Base-by-base conservation (phyloP, 495 filamentous ascomycete species). In the Chaetomium cochliodes region DNA sequence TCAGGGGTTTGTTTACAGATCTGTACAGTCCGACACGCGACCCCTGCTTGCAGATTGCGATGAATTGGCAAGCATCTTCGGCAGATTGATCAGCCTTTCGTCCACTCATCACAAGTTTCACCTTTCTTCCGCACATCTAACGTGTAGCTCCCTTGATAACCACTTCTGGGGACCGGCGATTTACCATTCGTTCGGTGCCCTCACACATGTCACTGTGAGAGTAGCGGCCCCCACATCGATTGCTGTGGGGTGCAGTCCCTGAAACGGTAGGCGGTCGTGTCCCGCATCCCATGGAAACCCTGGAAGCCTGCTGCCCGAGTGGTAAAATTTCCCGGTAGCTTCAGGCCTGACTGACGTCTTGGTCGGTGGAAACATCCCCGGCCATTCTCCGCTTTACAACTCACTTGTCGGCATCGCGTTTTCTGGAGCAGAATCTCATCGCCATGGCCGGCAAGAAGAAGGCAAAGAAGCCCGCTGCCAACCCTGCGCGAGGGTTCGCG, bases 401-500 rank as follows among this genome's bases (percentile, higher is more conserved):
- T 39, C 51, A 3, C 49, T 22, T 22, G 18, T 60, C 41, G 15
- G 22, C 51, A 37, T 51, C 49, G n/a, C 68, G 44, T 37, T 25
- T 46, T 20, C 49, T 30, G 23, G 56, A 37, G 11, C 62, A 28
- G 47, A 18, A 42, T 52, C 7, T 66, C 53, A 23, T 62, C 74
- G 78, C 51, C 53, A 92, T 92, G 90, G 87, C 88, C 57, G 88
- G 86, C 65, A 90, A 87, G 71, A 96, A 92, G 79, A 98, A 91
- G 76, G 89, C 94, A 76, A 93, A 90, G 76, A 97, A 97, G 80
- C 79, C 89, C 52, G 83, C 81, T 18, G 81, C 86, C 20, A 97
- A 97, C 75, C 91, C 93, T 30, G 90, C 91, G 49, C 85, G 94
- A 70, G 93, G 92, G 11, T 92, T 97, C 79, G 92, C 93, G 64